Percentiles rank a stretch among this genome's conserved stretches.
Conservation (phyloP, 148 eudicot species). For the Rhododendron molle region DNA sequence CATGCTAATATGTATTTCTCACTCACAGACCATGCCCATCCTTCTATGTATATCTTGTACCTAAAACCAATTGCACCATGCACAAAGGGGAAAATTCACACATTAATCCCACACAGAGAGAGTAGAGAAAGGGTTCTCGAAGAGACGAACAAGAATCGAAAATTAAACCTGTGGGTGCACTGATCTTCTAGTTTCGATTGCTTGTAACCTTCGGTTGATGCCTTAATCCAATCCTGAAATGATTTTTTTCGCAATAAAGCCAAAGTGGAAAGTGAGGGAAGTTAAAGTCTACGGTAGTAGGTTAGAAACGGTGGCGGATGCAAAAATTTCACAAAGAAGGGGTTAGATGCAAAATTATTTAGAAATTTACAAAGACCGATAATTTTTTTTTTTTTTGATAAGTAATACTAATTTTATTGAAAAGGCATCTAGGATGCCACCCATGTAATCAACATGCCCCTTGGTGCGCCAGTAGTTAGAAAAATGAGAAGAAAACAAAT, state of each 20-base stretch:
- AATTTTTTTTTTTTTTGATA: too few species aligned
- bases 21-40: conserved; percentile 76
- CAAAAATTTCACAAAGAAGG: neutral
- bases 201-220: conserved; percentile 32
- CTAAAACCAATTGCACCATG: conserved; percentile 9
- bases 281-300: neutral
- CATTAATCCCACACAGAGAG: neutral
- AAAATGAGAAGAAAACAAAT: neutral
- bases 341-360: neutral
- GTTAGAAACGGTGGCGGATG: neutral
- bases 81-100: neutral
- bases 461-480: neutral
- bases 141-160: neutral
- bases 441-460: neutral
- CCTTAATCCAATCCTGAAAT: conserved; percentile 33
- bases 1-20: conserved; percentile 60
- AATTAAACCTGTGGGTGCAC: conserved; percentile 34
- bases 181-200: conserved; percentile 46
- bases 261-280: neutral
- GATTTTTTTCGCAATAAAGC: neutral
- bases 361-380: neutral
- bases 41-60: conserved; percentile 62
- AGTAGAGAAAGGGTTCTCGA: neutral
- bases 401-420: too few species aligned
- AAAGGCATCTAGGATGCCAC: too few species aligned